phyloP scores from a whole-genome alignment of 208 protist species.

The Naegleria fowleri region DNA sequence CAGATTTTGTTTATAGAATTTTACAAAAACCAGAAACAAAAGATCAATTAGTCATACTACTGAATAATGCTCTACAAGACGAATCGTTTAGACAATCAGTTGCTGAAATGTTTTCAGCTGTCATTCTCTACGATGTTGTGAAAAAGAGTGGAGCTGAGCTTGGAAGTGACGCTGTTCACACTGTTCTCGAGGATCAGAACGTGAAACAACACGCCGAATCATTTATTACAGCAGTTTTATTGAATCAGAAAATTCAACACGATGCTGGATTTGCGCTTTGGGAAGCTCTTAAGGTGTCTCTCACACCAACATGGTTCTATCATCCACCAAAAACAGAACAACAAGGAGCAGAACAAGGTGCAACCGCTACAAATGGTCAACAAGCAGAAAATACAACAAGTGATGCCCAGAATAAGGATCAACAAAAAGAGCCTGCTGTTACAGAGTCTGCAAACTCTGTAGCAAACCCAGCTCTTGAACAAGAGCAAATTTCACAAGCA shows the following conservation, averaged over 20 bases:
- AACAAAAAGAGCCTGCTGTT: too few relatives aligned
- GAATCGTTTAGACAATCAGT: background rate
- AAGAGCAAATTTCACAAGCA: too few relatives aligned
- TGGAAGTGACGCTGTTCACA: background rate
- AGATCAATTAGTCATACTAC: background rate
- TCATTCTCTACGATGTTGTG: background rate
- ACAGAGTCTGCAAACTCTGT: too few relatives aligned
- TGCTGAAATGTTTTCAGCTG: background rate
- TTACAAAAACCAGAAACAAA: background rate
- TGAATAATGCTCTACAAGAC: background rate
- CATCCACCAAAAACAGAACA: background rate
- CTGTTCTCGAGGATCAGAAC: background rate
- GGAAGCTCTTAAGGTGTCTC: background rate
- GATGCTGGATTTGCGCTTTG: background rate
- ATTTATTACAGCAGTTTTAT: background rate
- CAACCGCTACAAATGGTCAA: background rate
- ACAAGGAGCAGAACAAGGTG: background rate
- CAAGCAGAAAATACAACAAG: too few relatives aligned
- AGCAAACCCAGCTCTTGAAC: too few relatives aligned
- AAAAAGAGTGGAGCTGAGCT: background rate
- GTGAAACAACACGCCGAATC: background rate
- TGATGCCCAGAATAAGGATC: too few relatives aligned
- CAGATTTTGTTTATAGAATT: background rate
- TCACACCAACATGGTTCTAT: conserved; percentile 13
- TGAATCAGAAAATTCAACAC: background rate